Evolutionary conservation across 2,329 filamentous ascomycete genomes (phyloP), one percentile per base, ranked within the genome.

Genomic region (Ceratocystis papillata): DNA sequence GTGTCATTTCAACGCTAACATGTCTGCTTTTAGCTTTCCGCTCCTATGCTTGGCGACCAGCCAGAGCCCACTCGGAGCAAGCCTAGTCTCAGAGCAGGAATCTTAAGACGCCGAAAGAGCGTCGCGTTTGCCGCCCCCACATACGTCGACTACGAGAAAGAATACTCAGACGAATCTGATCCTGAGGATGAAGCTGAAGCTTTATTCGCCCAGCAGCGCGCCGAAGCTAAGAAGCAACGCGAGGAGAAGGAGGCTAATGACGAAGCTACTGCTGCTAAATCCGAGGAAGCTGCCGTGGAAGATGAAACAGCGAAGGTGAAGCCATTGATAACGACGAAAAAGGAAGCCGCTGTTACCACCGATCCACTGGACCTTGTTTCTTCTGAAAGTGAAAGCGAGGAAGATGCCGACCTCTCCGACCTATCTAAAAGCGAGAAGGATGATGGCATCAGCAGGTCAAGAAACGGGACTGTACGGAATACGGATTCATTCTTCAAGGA

Each of bases 401-500:
- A 60, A 12, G 66, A 65, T 37, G 62, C 8, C 12, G 65, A 67
- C 10, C 22, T 12, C 1, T 53, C 37, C 10, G 28, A 44, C 4
- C 22, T 50, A 20, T 28, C n/a, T 3, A 22, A 50, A 4, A 59
- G 20, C 33, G 64, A 62, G 17, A 66, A 67, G 41, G 46, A 75
- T 66, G 78, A 82, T 53, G 77, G 77, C 1, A 76, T 78, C 1
- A 81, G 80, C 73, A 84, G 87, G 73, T 91, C 90, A 45, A 85
- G 87, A 69, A 95, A 96, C 71, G 91, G 91, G 53, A 93, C 89
- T 25, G 83, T 96, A 57, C 84, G 93, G 69, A 95, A 95, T 73
- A 93, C 90, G 3, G 93, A 97, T 76, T 96, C 93, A 0, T 96
- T 97, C 79, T 96, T 96, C 80, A 96, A 91, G 75, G 94, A 97